Conservation (phyloP, 768 basidiomycete species). For the Hirschioporus abietinus region DNA sequence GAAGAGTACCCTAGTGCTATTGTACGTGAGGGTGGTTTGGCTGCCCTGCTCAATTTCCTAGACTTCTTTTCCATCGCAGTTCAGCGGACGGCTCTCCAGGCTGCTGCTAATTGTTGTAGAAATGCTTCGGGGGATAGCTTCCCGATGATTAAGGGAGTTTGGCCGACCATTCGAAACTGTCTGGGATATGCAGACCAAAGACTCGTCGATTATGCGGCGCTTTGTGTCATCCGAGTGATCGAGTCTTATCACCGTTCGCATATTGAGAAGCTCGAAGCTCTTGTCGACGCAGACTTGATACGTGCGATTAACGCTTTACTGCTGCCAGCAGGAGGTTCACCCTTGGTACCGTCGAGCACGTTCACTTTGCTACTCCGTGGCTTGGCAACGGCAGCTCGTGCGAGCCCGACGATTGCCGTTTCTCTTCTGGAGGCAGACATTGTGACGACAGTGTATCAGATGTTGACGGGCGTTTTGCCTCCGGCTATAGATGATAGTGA, state of each 20-base stretch:
- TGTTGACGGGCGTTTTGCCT: conserved; percentile 90
- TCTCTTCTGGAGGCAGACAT: conserved; percentile 88
- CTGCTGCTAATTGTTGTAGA: conserved; percentile 94
- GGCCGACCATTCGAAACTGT: conserved; percentile 91
- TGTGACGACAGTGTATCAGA: conserved; percentile 89
- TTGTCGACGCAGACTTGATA: conserved; percentile 77
- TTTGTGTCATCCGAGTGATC: conserved; percentile 90
- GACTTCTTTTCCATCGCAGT: conserved; percentile 99
- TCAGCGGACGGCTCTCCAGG: conserved; percentile 93
- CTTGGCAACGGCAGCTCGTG: conserved; percentile 80
- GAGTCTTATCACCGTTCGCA: conserved; percentile 87
- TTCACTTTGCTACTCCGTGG: conserved; percentile 86
- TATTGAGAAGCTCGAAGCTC: conserved; percentile 78
- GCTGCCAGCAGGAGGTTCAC: conserved; percentile 80
- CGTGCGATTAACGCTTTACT: conserved; percentile 81
- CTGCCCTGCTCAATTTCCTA: conserved; percentile 89
- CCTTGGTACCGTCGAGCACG: conserved; percentile 79
- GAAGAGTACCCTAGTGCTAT: conserved; percentile 96
- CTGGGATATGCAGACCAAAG: conserved; percentile 90
- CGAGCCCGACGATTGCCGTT: conserved; percentile 83
- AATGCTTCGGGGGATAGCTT: conserved; percentile 88
- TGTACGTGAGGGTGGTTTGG: conserved; percentile 91
- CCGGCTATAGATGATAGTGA: conserved; percentile 46
- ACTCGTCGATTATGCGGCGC: conserved; percentile 94
- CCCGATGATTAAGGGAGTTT: conserved; percentile 80